Base-by-base conservation (phyloP, 352 stramenopile genomes). In the Globisporangium solare region DNA sequence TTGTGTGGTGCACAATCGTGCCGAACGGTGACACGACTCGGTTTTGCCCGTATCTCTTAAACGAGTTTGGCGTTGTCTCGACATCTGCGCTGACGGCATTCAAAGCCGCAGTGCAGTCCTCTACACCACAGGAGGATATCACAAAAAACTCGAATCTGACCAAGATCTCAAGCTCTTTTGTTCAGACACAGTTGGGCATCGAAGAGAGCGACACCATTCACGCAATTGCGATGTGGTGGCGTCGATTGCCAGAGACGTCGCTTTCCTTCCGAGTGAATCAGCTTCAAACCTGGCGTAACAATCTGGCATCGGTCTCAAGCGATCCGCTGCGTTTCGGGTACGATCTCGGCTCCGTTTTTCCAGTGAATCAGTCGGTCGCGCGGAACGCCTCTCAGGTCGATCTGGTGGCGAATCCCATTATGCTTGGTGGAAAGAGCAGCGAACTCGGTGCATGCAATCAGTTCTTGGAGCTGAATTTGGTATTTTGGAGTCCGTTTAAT, bases 291-390 rank as follows among this genome's bases (percentile, higher is more conserved):
- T 89, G 79, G 76, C 71, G 59, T 14, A 37, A 60, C 5, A 51
- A 27, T n/a, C 22, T 60, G 0, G 1, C 47, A 5, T 37, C 61
- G 18, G 52, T 64, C 7, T 60, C 57, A 0, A 40, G 49, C 22
- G 70, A 89, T 13, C 70, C 72, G 0, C 51, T 76, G 1, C 58
- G 66, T 10, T 81, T 86, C 22, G 79, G 73, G 18, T 89, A 65
- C 43, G 69, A 63, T 11, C 55, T 89, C 15, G 56, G 61, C 0
- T 64, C 61, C 15, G 73, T 89, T 0, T 72, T 89, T 17, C 58
- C 66, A 20, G 61, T 47, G 27, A 68, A 68, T 20, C 41, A 22
- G 0, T 27, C 14, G 2, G 55, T 84, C 0, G 8, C 57, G 20
- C 61, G 76, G 43, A 63, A 59, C 31, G 73, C 64, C 0, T 61